Base-by-base conservation (phyloP, 176 grass and related monocot species). In the Cenchrus purpureus region DNA sequence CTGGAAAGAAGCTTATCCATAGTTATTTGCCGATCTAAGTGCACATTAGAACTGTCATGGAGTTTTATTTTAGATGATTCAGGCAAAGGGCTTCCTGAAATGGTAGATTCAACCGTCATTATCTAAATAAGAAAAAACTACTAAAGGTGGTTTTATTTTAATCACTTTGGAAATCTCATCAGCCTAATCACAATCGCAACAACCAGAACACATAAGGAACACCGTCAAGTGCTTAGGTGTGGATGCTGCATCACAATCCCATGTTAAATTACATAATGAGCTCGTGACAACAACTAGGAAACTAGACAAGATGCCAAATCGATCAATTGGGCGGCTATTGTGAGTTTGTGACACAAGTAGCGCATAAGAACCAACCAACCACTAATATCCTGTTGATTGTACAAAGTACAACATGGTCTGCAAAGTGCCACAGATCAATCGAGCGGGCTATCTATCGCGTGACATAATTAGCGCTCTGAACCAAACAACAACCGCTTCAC, bases 1-100 rank as follows among this genome's bases (percentile, higher is more conserved):
- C 96, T 98, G 88, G 17, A 87, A 28, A 73, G 65, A 45, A 74
- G 4, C 9, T 11, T 73, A n/a, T 48, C 14, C 53, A 79, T n/a
- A 83, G 8, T 68, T 83, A 79, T 44, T 73, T 48, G 37, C 8
- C 8, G 4, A 17, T 44, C 63, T 14, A 54, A 40, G 61, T 20
- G 48, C 4, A 69, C n/a, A 52, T 63, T 72, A 6, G 46, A 77
- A 46, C 44, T 63, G 45, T 40, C 37, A 40, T 40, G 37, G 37
- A 40, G 37, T 40, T 40, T 40, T 40, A 31, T 17, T 51, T 55
- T 12, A 53, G 12, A 70, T 15, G 43, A 32, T 29, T 28, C 25
- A 32, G 12, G 4, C 59, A 32, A 65, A 65, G 12, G 25, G 12
- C 6, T 65, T 12, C 5, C 29, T 71, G 62, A 72, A 29, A 51